Conservation (phyloP, 2,329 filamentous ascomycete species). For the Alternaria longipes region DNA sequence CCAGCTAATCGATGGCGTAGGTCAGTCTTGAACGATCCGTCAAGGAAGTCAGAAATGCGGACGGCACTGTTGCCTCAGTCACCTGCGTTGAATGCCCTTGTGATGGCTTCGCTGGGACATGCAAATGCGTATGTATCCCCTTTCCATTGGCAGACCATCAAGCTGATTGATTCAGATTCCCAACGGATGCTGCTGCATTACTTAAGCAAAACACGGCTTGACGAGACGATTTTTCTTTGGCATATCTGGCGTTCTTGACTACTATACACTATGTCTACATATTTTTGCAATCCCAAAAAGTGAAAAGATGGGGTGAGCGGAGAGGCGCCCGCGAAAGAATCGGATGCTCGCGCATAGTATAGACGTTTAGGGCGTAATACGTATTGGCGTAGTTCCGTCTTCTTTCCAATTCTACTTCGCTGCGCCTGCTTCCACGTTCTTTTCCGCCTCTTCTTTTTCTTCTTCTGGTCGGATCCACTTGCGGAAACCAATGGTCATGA, state of each 20-base stretch:
- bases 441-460: constrained; percentile 52
- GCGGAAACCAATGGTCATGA: constrained; percentile 55
- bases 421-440: constrained; percentile 22
- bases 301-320: not conserved
- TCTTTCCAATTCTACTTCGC: constrained; percentile 6
- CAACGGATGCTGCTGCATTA: constrained; percentile 43
- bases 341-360: not conserved
- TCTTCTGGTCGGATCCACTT: constrained; percentile 64
- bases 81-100: constrained; percentile 42
- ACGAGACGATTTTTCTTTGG: not conserved
- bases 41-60: constrained; percentile 25
- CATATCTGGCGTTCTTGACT: constrained; percentile 15
- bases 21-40: constrained; percentile 33
- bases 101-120: constrained; percentile 27
- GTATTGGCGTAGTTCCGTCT: not conserved
- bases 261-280: constrained; percentile 9
- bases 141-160: not conserved
- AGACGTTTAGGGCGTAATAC: not conserved
- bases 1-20: constrained; percentile 16
- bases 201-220: not conserved
- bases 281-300: not conserved
- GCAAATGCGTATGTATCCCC: constrained; percentile 37
- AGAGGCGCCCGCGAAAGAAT: not conserved
- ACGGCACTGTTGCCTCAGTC: constrained; percentile 12
- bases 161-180: constrained; percentile 27